A percentile compares a stretch with the other conserved stretches of the same genome.
Conservation (phyloP, 371 early-diverging fungal species). For the Actinomortierella wolfii region DNA sequence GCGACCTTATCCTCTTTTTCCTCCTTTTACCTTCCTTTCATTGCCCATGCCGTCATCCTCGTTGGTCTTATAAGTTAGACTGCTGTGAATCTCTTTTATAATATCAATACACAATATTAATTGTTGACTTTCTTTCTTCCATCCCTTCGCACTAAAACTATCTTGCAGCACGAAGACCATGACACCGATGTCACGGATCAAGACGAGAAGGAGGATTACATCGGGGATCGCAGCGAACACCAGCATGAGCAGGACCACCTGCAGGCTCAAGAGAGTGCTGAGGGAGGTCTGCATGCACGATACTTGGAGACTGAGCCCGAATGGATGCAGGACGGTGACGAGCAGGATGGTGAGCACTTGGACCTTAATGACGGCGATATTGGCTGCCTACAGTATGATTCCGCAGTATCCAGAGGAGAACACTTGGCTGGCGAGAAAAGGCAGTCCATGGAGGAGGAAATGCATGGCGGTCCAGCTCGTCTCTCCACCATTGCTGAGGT, state of each 20-base stretch:
- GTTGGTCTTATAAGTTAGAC: no score
- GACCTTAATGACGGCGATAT: neutral
- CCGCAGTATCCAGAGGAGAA: no score
- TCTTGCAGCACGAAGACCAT: no score
- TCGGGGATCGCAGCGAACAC: neutral
- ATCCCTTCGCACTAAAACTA: no score
- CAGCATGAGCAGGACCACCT: conserved; percentile 5
- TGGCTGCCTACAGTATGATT: no score
- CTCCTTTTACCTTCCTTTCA: neutral
- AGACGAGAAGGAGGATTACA: no score
- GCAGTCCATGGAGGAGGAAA: conserved; percentile 24
- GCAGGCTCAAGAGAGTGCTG: conserved; percentile 2
- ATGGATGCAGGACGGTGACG: conserved; percentile 14
- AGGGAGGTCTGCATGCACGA: conserved; percentile 13
- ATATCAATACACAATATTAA: no score
- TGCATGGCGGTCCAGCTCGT: conserved; percentile 18
- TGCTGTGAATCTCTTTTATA: no score
- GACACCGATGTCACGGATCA: no score
- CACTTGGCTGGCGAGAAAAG: no score
- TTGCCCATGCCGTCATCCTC: neutral
- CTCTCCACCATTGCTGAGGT: conserved; percentile 39
- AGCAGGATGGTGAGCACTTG: conserved; percentile 6
- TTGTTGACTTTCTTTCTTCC: no score
- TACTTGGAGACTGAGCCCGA: conserved; percentile 26
- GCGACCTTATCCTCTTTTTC: neutral